Percentiles rank a stretch among this genome's conserved stretches.
Evolutionary conservation across 441 rosid genomes (phyloP).

Genomic region (Gossypium laxum): DNA sequence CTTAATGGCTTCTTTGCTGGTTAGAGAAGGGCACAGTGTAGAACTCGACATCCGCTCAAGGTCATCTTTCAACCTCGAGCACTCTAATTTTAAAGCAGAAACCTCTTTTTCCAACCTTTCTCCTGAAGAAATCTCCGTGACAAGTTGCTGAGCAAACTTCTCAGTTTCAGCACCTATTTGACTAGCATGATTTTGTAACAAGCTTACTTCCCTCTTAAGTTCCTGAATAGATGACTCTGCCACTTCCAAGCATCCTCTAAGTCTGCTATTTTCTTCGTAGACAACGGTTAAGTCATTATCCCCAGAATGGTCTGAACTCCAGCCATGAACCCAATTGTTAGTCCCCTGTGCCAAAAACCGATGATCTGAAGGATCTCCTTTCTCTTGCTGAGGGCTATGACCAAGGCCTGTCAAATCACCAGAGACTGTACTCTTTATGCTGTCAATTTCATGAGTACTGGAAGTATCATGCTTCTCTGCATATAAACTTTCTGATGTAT

Average conservation of each 20-base stretch:
- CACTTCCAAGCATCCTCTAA: constrained; percentile 70
- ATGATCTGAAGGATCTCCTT: constrained; percentile 45
- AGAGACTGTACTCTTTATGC: constrained; percentile 64
- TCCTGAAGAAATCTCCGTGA: constrained; percentile 78
- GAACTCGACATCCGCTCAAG: constrained; percentile 39
- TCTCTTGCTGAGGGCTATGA: constrained; percentile 54
- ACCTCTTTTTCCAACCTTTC: constrained; percentile 70
- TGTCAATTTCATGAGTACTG: constrained; percentile 66
- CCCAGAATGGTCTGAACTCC: constrained; percentile 62
- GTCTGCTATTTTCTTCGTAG: constrained; percentile 68
- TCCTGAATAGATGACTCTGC: constrained; percentile 72
- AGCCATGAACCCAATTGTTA: constrained; percentile 55
- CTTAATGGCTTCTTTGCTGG: constrained; percentile 23
- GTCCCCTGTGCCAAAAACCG: constrained; percentile 41
- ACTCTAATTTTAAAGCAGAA: constrained; percentile 65
- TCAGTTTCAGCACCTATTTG: constrained; percentile 66
- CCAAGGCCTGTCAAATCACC: constrained; percentile 40
- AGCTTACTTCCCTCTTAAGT: constrained; percentile 64
- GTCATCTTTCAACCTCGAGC: constrained; percentile 65
- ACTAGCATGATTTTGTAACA: constrained; percentile 62
- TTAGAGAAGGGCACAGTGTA: constrained; percentile 30
- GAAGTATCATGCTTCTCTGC: constrained; percentile 86
- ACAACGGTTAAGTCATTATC: constrained; percentile 56
- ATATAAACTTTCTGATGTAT: constrained; percentile 68
- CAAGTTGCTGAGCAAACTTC: constrained; percentile 60